These are phyloP conservation scores for Senecio squalidus DNA, from an alignment of 140 eudicot species.

Conservation along the genomic window DNA sequence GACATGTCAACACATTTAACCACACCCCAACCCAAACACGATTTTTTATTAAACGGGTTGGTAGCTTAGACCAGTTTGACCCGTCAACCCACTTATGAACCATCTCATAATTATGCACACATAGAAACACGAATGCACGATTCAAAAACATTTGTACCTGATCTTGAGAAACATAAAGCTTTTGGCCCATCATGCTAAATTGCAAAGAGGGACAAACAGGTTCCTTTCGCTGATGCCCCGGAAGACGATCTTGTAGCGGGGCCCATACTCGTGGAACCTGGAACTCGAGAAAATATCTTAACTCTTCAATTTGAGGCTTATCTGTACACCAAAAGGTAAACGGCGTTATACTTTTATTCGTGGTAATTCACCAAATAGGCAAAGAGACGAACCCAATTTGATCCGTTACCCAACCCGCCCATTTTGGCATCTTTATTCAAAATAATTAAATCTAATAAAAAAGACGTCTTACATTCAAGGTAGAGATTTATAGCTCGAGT, in stretches of 20 bases:
- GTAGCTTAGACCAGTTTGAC: no score
- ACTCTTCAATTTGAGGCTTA: conserved; percentile 95
- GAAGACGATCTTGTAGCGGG: conserved; percentile 69
- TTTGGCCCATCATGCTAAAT: conserved; percentile 96
- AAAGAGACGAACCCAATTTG: no score
- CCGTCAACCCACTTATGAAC: no score
- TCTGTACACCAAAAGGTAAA: conserved; percentile 36
- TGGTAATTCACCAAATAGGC: neutral
- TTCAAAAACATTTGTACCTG: no score
- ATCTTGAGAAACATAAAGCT: conserved; percentile 85
- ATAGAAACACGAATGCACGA: no score
- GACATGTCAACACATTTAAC: no score
- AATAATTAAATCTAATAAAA: neutral
- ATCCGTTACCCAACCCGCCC: no score
- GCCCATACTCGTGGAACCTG: conserved; percentile 95
- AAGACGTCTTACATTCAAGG: conserved; percentile 68
- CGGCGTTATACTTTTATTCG: no score
- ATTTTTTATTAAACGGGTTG: no score
- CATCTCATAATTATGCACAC: no score
- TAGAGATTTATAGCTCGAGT: conserved; percentile 82
- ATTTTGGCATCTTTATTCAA: no score
- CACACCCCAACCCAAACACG: no score
- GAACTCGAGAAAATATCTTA: conserved; percentile 83
- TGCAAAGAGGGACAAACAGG: conserved; percentile 88
- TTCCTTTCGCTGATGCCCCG: conserved; percentile 95